phyloP scores from a whole-genome alignment of 495 filamentous ascomycete species.

The Neurospora sp. region DNA sequence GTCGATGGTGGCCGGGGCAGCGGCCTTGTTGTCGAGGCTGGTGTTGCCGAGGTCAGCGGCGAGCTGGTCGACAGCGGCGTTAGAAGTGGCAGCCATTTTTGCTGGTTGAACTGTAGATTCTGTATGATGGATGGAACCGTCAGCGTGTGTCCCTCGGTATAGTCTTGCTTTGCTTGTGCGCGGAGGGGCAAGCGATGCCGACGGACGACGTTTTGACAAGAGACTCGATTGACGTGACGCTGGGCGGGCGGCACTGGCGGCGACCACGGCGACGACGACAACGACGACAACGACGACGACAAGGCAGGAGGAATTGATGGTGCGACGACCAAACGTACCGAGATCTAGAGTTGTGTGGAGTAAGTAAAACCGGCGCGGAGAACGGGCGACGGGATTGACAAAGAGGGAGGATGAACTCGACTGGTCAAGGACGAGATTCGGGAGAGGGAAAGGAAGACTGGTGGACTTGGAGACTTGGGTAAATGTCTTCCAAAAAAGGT shows the following conservation, averaged over 20 bases:
- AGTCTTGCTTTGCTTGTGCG: not conserved
- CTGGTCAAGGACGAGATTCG: slow-evolving; percentile 9
- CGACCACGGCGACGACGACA: not conserved
- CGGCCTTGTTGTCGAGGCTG: slow-evolving; percentile 52
- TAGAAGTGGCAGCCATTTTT: slow-evolving; percentile 51
- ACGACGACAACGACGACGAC: not conserved
- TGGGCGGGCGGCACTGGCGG: not conserved
- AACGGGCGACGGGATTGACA: slow-evolving; percentile 21
- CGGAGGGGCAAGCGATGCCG: not conserved
- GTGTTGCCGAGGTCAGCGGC: slow-evolving; percentile 51
- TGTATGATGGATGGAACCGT: not conserved
- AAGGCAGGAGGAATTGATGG: not conserved
- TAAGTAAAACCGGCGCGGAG: slow-evolving; percentile 8
- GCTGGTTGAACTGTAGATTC: slow-evolving; percentile 7
- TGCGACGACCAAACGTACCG: slow-evolving; percentile 10
- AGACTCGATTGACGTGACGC: not conserved
- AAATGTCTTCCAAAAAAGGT: slow-evolving; percentile 12
- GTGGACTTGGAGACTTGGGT: slow-evolving; percentile 6
- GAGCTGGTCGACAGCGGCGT: slow-evolving; percentile 62
- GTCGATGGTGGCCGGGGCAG: slow-evolving; percentile 48
- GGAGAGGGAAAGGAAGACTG: slow-evolving; percentile 11
- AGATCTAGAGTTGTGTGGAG: slow-evolving; percentile 3
- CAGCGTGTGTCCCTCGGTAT: no score
- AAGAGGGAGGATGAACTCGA: slow-evolving; percentile 11
- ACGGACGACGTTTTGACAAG: not conserved